Conservation (phyloP, 495 filamentous ascomycete genomes). For the Penicillium fimorum region DNA sequence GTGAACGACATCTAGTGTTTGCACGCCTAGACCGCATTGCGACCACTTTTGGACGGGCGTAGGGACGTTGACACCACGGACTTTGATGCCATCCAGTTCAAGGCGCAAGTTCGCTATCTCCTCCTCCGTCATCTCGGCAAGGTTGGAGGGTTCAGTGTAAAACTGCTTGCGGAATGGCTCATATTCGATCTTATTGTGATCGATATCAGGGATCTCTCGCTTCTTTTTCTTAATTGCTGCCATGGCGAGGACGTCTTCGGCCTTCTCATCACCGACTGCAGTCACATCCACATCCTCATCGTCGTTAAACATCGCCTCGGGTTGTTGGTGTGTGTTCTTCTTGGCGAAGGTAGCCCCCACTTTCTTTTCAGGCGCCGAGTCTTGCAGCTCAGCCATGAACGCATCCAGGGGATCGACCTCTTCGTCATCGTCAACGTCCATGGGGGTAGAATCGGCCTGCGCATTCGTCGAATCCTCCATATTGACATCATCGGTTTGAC, state of each 20-base stretch:
- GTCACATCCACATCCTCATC: slow-evolving; percentile 76
- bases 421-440: slow-evolving; percentile 56
- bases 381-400: slow-evolving; percentile 84
- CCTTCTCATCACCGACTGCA: slow-evolving; percentile 65
- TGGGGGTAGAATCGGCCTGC: slow-evolving; percentile 23
- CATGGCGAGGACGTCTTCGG: slow-evolving; percentile 83
- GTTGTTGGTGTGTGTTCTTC: slow-evolving; percentile 53
- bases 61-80: slow-evolving; percentile 78
- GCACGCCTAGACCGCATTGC: slow-evolving; percentile 83
- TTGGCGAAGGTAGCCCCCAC: slow-evolving; percentile 45
- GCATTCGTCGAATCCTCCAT: slow-evolving; percentile 49
- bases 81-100: slow-evolving; percentile 94
- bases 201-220: slow-evolving; percentile 84
- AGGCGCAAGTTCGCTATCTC: slow-evolving; percentile 78
- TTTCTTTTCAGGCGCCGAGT: slow-evolving; percentile 45
- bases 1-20: slow-evolving; percentile 84
- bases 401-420: slow-evolving; percentile 92
- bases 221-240: slow-evolving; percentile 86
- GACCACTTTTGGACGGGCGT: slow-evolving; percentile 96
- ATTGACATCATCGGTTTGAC: slow-evolving; percentile 44
- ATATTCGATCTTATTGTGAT: slow-evolving; percentile 83
- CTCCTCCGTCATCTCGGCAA: slow-evolving; percentile 80
- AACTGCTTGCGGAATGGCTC: slow-evolving; percentile 89
- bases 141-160: slow-evolving; percentile 84
- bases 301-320: slow-evolving; percentile 82